Percentiles rank a stretch among this genome's conserved stretches.
phyloP scores from a whole-genome alignment of 1,139 yeast species.

The Zygoascus hellenicus region DNA sequence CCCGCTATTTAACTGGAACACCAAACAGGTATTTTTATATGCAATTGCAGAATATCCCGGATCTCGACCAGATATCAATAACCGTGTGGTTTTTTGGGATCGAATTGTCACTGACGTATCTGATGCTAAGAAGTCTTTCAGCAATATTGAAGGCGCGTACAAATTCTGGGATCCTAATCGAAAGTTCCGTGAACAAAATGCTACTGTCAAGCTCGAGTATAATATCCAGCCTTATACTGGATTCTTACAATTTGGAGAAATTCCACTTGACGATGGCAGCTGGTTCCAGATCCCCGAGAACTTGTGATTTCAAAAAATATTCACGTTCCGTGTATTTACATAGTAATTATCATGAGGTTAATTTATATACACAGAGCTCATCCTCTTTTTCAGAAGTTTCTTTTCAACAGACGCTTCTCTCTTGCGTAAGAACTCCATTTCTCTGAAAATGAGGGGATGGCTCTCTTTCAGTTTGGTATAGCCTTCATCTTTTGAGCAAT shows the following conservation, averaged over 20 bases:
- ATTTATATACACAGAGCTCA: too few relatives aligned
- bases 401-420: too few relatives aligned
- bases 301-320: background rate
- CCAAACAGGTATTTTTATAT: constrained; percentile 88
- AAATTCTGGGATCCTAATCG: constrained; percentile 83
- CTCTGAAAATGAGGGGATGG: too few relatives aligned
- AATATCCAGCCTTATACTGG: constrained; percentile 92
- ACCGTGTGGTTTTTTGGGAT: constrained; percentile 89
- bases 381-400: too few relatives aligned
- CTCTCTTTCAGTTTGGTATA: too few relatives aligned
- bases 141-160: constrained; percentile 61
- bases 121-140: constrained; percentile 52
- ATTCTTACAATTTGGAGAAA: constrained; percentile 61
- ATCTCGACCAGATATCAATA: constrained; percentile 39
- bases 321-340: too few relatives aligned
- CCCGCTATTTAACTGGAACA: constrained; percentile 90
- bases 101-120: constrained; percentile 56
- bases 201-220: constrained; percentile 74
- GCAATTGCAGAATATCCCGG: constrained; percentile 86
- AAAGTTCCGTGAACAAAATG: constrained; percentile 57
- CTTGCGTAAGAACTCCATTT: too few relatives aligned
- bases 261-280: constrained; percentile 31
- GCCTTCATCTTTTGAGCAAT: too few relatives aligned
- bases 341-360: too few relatives aligned
- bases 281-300: constrained; percentile 27